Percentiles rank a stretch among this genome's conserved stretches.
Conservation (phyloP, 176 grass and related monocot genomes). For the Ananas comosus region DNA sequence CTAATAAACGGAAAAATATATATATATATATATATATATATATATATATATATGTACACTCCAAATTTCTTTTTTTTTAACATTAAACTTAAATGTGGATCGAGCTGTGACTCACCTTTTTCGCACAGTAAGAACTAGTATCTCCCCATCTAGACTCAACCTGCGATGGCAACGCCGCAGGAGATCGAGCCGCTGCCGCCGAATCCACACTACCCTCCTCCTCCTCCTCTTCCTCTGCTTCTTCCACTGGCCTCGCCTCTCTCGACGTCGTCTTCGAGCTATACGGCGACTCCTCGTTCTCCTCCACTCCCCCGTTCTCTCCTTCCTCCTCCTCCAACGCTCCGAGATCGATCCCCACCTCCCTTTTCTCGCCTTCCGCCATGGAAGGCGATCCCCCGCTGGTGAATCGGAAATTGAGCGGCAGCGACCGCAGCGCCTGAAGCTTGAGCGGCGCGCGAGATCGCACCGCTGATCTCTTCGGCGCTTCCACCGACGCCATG, state of each 20-base stretch:
- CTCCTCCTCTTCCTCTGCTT: slow-evolving; percentile 17
- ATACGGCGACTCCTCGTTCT: slow-evolving; percentile 64
- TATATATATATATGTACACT: background rate
- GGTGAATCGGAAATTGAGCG: slow-evolving; percentile 45
- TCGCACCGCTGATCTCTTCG: slow-evolving; percentile 44
- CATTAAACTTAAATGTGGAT: too few relatives aligned
- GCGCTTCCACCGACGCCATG: slow-evolving; percentile 80
- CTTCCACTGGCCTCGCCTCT: slow-evolving; percentile 16
- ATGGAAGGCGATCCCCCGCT: background rate
- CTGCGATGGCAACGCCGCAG: slow-evolving; percentile 25
- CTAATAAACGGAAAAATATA: too few relatives aligned
- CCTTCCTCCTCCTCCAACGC: slow-evolving; percentile 12
- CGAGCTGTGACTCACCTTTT: slow-evolving; percentile 40
- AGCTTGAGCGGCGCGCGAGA: slow-evolving; percentile 38
- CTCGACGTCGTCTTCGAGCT: slow-evolving; percentile 35
- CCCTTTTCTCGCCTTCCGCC: slow-evolving; percentile 6
- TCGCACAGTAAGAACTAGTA: slow-evolving; percentile 74
- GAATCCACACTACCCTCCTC: slow-evolving; percentile 29
- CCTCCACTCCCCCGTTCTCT: slow-evolving; percentile 20
- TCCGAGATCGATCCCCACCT: slow-evolving; percentile 9
- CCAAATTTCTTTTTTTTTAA: too few relatives aligned
- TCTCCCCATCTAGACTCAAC: slow-evolving; percentile 59
- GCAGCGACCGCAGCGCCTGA: slow-evolving; percentile 55
- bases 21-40: too few relatives aligned
- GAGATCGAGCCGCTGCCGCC: slow-evolving; percentile 1